A percentile compares a stretch with the other conserved stretches of the same genome.
Conservation (phyloP, 257 asterid species). For the Capsicum rhomboideum region DNA sequence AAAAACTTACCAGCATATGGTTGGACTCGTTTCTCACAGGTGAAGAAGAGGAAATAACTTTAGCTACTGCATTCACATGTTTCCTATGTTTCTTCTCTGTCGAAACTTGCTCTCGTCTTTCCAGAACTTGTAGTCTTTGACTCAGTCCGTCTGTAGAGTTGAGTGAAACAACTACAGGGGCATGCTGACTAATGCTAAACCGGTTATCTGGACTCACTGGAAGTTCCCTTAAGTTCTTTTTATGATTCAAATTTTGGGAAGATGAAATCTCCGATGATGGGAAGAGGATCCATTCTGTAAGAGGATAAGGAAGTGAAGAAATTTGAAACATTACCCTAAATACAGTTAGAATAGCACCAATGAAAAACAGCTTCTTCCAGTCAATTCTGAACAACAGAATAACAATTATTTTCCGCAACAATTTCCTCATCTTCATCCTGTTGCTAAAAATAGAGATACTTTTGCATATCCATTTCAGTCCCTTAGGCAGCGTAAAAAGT, state of each 20-base stretch:
- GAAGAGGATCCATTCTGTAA: slow-evolving; percentile 34
- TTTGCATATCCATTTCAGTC: not conserved
- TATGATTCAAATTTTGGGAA: slow-evolving; percentile 14
- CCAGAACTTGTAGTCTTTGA: slow-evolving; percentile 7
- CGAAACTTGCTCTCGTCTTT: slow-evolving; percentile 7
- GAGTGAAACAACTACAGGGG: slow-evolving; percentile 17
- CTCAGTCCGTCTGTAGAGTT: slow-evolving; percentile 27
- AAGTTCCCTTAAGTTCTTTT: slow-evolving; percentile 24
- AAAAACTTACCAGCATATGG: slow-evolving; percentile 31
- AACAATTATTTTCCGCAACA: slow-evolving; percentile 20
- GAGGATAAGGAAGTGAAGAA: slow-evolving; percentile 64
- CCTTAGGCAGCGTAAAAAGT: slow-evolving; percentile 4
- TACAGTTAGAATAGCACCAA: slow-evolving; percentile 44
- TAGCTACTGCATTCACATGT: slow-evolving; percentile 14
- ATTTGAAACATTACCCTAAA: slow-evolving; percentile 47
- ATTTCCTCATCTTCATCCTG: slow-evolving; percentile 29
- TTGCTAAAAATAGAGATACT: not conserved
- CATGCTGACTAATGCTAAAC: slow-evolving; percentile 24
- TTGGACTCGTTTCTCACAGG: slow-evolving; percentile 16
- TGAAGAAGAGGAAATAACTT: slow-evolving; percentile 16
- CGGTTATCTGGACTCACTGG: slow-evolving; percentile 9
- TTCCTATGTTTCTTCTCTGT: slow-evolving; percentile 7
- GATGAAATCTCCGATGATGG: slow-evolving; percentile 18
- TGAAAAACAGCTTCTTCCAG: slow-evolving; percentile 60
- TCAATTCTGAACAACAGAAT: slow-evolving; percentile 60